A percentile compares a stretch with the other conserved stretches of the same genome.
Evolutionary conservation across 169 alveolate genomes (phyloP).

Genomic region (Perkinsus olseni): DNA sequence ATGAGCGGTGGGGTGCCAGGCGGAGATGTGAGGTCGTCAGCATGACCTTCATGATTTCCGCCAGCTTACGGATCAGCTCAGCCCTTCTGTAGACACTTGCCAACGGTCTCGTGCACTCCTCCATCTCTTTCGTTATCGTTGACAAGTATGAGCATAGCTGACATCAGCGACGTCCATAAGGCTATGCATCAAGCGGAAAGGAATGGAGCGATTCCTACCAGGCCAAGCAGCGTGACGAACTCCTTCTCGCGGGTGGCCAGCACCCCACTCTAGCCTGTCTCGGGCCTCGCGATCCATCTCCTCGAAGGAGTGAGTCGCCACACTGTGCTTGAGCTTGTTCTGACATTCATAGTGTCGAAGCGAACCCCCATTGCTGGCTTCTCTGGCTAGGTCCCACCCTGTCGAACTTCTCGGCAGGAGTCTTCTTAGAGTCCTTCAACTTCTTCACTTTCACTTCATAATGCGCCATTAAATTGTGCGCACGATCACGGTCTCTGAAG

Average conservation of each 20-base stretch:
- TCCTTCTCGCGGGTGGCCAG: not conserved
- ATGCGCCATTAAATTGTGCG: not conserved
- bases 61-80: not conserved
- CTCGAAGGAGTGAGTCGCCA: not conserved
- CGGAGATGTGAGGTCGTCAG: too few relatives aligned
- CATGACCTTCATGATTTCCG: not conserved
- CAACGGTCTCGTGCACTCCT: not conserved
- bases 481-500: not conserved
- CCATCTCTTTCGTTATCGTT: not conserved
- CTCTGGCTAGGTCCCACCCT: not conserved
- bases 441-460: not conserved
- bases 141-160: not conserved
- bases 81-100: not conserved
- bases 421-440: not conserved
- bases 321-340: not conserved
- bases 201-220: not conserved
- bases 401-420: not conserved
- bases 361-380: not conserved
- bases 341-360: not conserved
- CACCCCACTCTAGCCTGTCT: not conserved
- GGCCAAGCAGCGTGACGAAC: not conserved
- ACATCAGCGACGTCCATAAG: not conserved
- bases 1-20: not conserved
- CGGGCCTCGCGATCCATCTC: not conserved
- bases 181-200: not conserved